These are phyloP conservation scores for Cyberlindnera nakhonratchasimensis DNA, from an alignment of 805 yeast genomes.

Conservation along the genomic window DNA sequence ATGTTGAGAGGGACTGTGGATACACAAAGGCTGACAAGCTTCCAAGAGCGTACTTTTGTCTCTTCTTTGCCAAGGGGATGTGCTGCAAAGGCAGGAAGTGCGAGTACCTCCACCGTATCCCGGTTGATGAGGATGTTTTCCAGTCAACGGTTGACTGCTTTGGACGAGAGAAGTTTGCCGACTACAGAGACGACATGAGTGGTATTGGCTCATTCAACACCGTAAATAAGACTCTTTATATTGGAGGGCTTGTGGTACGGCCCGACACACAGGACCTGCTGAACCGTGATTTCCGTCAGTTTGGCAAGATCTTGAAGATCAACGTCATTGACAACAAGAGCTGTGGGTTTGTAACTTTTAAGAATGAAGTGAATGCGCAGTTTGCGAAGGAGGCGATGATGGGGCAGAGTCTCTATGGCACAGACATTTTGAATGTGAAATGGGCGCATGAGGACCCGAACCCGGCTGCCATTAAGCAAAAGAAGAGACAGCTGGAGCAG, in stretches of 20 bases:
- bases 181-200: constrained; percentile 87
- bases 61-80: constrained; percentile 86
- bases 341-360: constrained; percentile 76
- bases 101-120: constrained; percentile 73
- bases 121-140: constrained; percentile 53
- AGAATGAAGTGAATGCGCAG: constrained; percentile 72
- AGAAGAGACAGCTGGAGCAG: constrained; percentile 36
- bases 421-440: constrained; percentile 64
- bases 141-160: constrained; percentile 79
- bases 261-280: constrained; percentile 36
- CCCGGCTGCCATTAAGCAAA: constrained; percentile 49
- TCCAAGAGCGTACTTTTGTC: constrained; percentile 52
- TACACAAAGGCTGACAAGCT: constrained; percentile 62
- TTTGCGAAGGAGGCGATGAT: constrained; percentile 96
- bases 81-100: constrained; percentile 80
- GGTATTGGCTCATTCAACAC: constrained; percentile 82
- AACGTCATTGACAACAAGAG: constrained; percentile 57
- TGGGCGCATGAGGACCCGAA: constrained; percentile 94
- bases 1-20: constrained; percentile 65
- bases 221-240: constrained; percentile 70
- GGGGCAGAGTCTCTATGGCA: constrained; percentile 66
- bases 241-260: constrained; percentile 53
- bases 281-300: constrained; percentile 57
- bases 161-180: constrained; percentile 82
- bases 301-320: constrained; percentile 72